These are phyloP conservation scores for Cutaneotrichosporon arboriforme DNA, from an alignment of 1,284 basidiomycete genomes.

Conservation along the genomic window DNA sequence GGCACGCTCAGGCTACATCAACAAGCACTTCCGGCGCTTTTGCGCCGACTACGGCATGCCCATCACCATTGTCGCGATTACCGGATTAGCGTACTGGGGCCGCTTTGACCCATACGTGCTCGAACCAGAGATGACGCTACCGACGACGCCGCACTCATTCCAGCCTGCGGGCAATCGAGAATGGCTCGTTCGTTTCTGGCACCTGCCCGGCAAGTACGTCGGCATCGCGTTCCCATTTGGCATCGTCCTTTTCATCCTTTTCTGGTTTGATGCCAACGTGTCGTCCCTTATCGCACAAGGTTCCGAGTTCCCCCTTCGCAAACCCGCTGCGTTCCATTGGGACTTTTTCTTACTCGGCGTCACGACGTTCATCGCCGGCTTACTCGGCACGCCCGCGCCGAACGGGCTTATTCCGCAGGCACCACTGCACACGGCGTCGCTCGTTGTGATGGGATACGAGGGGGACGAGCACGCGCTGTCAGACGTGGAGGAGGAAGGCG, in stretches of 20 bases:
- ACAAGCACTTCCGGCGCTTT: conserved; percentile 67
- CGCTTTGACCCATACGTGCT: conserved; percentile 55
- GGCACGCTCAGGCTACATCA: conserved; percentile 61
- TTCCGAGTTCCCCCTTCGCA: conserved; percentile 79
- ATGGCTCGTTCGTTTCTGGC: conserved; percentile 91
- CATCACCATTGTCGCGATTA: conserved; percentile 66
- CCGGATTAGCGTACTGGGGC: conserved; percentile 79
- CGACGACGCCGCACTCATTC: conserved; percentile 61
- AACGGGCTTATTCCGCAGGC: conserved; percentile 94
- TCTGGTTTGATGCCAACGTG: conserved; percentile 51
- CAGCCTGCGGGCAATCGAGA: conserved; percentile 64
- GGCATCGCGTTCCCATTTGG: conserved; percentile 60
- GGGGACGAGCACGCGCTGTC: conserved; percentile 22
- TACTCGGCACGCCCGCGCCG: conserved; percentile 86
- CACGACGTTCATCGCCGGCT: conserved; percentile 84
- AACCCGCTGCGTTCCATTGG: conserved; percentile 91
- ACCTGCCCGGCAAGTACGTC: conserved; percentile 82
- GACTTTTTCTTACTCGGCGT: conserved; percentile 74
- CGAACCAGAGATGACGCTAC: conserved; percentile 62
- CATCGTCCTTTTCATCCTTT: conserved; percentile 50
- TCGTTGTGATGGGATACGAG: conserved; percentile 67
- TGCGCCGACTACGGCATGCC: conserved; percentile 85
- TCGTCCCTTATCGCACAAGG: conserved; percentile 84
- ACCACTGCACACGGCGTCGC: conserved; percentile 83
- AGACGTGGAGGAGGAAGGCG: conserved; percentile 9